These are phyloP conservation scores for Vigna mungo DNA, from an alignment of 306 rosid genomes.

Conservation along the genomic window DNA sequence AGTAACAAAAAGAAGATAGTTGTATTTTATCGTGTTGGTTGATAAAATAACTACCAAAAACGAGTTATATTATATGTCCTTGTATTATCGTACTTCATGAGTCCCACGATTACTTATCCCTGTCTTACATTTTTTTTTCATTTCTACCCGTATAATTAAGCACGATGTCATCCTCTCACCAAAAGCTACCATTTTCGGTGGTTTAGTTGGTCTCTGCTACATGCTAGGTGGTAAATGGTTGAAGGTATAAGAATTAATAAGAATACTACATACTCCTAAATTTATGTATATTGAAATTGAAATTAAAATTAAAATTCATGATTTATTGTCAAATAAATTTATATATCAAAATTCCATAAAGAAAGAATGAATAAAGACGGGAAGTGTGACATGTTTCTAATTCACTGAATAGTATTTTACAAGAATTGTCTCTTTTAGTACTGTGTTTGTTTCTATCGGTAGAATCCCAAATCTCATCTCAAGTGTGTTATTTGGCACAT, in stretches of 20 bases:
- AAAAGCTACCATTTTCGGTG: not conserved
- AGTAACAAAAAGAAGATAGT: not conserved
- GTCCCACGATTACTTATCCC: not conserved
- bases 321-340: no score
- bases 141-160: not conserved
- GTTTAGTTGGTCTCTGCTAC: not conserved
- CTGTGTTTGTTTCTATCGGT: no score
- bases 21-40: not conserved
- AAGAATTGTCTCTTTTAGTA: no score
- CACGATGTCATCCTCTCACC: not conserved
- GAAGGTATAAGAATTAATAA: not conserved
- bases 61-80: not conserved
- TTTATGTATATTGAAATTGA: no score
- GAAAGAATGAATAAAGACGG: not conserved
- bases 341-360: not conserved
- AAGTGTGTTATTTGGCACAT: no score
- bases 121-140: not conserved
- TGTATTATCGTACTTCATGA: not conserved
- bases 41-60: not conserved
- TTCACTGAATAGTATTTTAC: no score
- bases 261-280: no score
- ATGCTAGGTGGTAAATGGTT: not conserved
- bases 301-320: no score
- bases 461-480: no score
- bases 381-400: not conserved